Base-by-base conservation (phyloP, 768 basidiomycete species). In the Agaricus subrufescens region DNA sequence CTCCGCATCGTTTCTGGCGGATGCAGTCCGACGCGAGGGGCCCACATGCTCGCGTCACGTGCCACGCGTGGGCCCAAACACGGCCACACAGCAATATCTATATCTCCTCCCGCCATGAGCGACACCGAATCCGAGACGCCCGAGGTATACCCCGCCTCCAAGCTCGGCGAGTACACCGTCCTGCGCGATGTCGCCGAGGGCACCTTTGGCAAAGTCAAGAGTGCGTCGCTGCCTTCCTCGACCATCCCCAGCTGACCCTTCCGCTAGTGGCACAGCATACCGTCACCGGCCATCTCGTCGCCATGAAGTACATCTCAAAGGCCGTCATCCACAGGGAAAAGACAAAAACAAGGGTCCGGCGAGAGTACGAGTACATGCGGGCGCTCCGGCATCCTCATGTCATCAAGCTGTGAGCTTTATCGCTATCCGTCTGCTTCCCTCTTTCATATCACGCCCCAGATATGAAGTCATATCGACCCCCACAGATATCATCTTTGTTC, bases 191-290 rank as follows among this genome's bases (percentile, higher is more conserved):
- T 98, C 57, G 96, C 95, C 19, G 94, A 95, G 61, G 97, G 97
- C 3, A 96, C 93, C 10, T 99, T 98, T 75, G 97, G 96, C 54
- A 98, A 97, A 74, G 97, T 99, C 69, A 98, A 98, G 80, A 91
- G 96, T 97, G 71, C 70, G 93, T 84, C 25, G 23, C 15, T 25
- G 12, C 15, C 31, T 48, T 46, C 23, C 57, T 58, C 47, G 52
- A 52, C 39, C 25, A 8, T 44, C 11, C 47, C 38, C 60, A 61
- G 58, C 26, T 26, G 37, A 58, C 31, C 56, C 34, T 52, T 62
- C 57, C 54, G 54, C 38, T 54, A 98, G 95, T 95, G 83, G 96
- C 94, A 42, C 84, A 83, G 10, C 96, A 99, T 71, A 89, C 89
- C 54, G 82, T 98, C 64, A 98, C 97, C 1, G 93, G 95, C 3